Base-by-base conservation (phyloP, 257 asterid genomes). In the Salvia rosmarinus region DNA sequence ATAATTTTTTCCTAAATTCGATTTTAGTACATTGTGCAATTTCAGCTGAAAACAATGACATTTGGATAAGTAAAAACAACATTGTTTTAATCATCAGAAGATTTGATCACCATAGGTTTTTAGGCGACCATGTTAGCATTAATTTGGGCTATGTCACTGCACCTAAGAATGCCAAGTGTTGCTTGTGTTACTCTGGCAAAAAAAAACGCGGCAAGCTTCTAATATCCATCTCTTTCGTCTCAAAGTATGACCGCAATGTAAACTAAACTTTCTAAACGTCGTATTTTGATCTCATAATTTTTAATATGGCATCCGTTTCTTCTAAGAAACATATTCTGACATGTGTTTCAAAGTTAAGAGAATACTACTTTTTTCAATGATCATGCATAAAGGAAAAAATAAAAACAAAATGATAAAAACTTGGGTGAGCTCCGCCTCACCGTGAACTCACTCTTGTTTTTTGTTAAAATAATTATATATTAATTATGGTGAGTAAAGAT, bases 151-250 rank as follows among this genome's bases (percentile, higher is more conserved):
- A n/a, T n/a, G n/a, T n/a, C n/a, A n/a, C n/a, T n/a, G n/a, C 9
- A 35, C 98, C 98, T 86, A 43, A 90, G 79, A 74, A 93, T 74
- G 39, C 97, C 98, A 11, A 90, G 87, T 5, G 84, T 68, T 23
- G 83, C 91, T 78, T 93, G 97, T 28, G 96, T 89, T 63, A 93
- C 50, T 9, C 98, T 96, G 0, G 98, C 96, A 21, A 93, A 93
- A 74, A 90, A 93, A 0, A 97, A 89, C 44, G 98, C 93, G 90
- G 70, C 9, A 70, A 63, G 54, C 85, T 89, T 74, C 83, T 75
- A 25, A 5, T 39, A 56, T 85, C 90, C 78, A 86, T 84, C 73
- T 82, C 90, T 74, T 71, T 80, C 9, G 75, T 74, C 14, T 82
- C 72, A 19, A 58, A 37, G 39, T 28, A 78, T 2, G 28, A 20